Conservation (phyloP, 2,329 filamentous ascomycete species). For the Cladobotryum protrusum region DNA sequence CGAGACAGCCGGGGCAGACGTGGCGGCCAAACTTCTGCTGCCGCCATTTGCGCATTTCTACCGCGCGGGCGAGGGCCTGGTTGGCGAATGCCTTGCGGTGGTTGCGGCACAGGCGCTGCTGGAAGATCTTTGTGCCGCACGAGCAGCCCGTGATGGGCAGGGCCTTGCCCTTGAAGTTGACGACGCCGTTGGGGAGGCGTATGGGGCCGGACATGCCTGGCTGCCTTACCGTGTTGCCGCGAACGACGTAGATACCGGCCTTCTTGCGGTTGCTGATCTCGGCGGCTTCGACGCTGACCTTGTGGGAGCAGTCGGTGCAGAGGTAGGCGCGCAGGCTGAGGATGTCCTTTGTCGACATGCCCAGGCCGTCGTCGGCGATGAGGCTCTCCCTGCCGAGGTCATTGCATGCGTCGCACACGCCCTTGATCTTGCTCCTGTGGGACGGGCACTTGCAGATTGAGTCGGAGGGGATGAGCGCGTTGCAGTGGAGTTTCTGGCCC, state of each 20-base stretch:
- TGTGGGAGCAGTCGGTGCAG: slow-evolving; percentile 25
- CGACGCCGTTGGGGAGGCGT: not conserved
- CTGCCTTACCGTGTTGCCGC: slow-evolving; percentile 14
- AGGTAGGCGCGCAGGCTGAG: slow-evolving; percentile 31
- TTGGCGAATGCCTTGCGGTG: slow-evolving; percentile 28
- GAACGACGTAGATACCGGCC: slow-evolving; percentile 19
- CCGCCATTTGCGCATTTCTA: slow-evolving; percentile 23
- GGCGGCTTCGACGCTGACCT: slow-evolving; percentile 2
- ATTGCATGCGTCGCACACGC: slow-evolving; percentile 21
- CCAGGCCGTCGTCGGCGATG: slow-evolving; percentile 9
- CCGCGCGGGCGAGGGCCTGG: slow-evolving; percentile 17
- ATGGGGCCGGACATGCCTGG: not conserved
- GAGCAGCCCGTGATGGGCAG: slow-evolving; percentile 30
- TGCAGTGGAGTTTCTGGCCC: no score
- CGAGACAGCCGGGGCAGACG: slow-evolving; percentile 28
- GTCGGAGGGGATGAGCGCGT: no score
- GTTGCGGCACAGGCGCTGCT: slow-evolving; percentile 25
- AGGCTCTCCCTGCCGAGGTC: slow-evolving; percentile 15
- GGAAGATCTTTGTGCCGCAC: slow-evolving; percentile 31
- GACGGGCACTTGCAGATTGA: not conserved
- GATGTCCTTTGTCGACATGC: slow-evolving; percentile 16
- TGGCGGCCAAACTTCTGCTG: slow-evolving; percentile 16
- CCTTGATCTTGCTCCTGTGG: not conserved
- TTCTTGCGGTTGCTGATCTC: slow-evolving; percentile 8
- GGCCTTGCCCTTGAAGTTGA: slow-evolving; percentile 3